These are phyloP conservation scores for Spathaspora boniae DNA, from an alignment of 805 yeast species.

Conservation along the genomic window DNA sequence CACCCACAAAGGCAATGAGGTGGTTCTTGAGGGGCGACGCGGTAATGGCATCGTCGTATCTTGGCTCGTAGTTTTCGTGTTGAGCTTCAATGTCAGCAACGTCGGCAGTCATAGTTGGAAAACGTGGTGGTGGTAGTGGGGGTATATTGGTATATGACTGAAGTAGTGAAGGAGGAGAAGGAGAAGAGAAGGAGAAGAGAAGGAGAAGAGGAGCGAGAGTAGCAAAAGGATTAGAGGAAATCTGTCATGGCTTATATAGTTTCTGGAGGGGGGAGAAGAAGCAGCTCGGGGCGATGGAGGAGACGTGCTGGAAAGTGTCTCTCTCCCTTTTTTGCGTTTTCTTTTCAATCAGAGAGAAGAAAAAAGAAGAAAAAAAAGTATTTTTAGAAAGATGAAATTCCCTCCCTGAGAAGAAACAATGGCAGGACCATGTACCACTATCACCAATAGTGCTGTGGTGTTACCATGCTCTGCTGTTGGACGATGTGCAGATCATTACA, in stretches of 20 bases:
- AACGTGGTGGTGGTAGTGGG: not conserved
- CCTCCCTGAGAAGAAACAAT: no score
- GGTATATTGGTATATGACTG: slow-evolving; percentile 1
- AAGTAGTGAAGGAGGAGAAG: slow-evolving; percentile 5
- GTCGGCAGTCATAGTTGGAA: slow-evolving; percentile 19
- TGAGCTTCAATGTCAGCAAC: slow-evolving; percentile 27
- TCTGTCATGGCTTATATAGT: not conserved
- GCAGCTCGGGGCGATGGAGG: no score
- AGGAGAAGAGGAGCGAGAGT: slow-evolving; percentile 1
- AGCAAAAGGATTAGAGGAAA: not conserved
- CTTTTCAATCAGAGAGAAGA: not conserved
- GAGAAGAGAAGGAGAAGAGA: slow-evolving; percentile 3
- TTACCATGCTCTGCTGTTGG: no score
- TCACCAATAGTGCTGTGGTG: no score
- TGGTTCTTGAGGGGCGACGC: slow-evolving; percentile 44
- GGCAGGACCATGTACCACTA: no score
- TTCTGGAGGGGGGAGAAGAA: no score
- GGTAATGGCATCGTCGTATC: slow-evolving; percentile 12
- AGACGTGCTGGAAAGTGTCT: no score
- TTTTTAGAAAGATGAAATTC: not conserved
- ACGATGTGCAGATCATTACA: no score
- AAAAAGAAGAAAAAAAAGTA: not conserved
- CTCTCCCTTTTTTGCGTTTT: not conserved
- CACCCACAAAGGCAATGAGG: slow-evolving; percentile 68
- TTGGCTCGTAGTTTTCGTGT: slow-evolving; percentile 23